A percentile compares a stretch with the other conserved stretches of the same genome.
Conservation (phyloP, 1,139 yeast genomes). For the Torulaspora pretoriensis region DNA sequence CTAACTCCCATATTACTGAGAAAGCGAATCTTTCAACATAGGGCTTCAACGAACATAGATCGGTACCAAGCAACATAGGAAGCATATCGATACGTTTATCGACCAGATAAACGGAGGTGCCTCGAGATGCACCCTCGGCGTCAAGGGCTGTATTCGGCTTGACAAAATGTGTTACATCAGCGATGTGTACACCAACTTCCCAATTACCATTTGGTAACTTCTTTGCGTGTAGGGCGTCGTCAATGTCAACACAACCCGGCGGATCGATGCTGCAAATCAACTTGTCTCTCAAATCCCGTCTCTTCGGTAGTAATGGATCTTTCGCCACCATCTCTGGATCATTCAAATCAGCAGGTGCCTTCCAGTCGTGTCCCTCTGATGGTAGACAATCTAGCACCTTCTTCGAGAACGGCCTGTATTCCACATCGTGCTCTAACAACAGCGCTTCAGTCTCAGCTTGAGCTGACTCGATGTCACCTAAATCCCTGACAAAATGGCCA, state of each 20-base stretch:
- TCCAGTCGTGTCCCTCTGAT: constrained; percentile 88
- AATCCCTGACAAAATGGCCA: constrained; percentile 87
- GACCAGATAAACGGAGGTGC: constrained; percentile 95
- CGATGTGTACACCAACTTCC: constrained; percentile 98
- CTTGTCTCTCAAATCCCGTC: constrained; percentile 83
- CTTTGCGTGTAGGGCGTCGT: constrained; percentile 93
- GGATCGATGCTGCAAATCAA: constrained; percentile 96
- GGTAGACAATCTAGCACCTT: constrained; percentile 92
- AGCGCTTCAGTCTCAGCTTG: constrained; percentile 97
- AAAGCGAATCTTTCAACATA: constrained; percentile 95
- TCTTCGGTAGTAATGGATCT: constrained; percentile 57
- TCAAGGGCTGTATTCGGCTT: constrained; percentile 90
- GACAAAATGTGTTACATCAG: constrained; percentile 97
- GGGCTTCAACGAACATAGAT: constrained; percentile 90
- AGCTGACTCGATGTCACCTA: constrained; percentile 87
- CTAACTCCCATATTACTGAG: constrained; percentile 93
- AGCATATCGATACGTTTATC: constrained; percentile 99
- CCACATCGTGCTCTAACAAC: constrained; percentile 90
- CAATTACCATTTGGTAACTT: constrained; percentile 84
- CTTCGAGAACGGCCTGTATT: constrained; percentile 91
- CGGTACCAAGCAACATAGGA: constrained; percentile 92
- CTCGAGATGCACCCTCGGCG: constrained; percentile 94
- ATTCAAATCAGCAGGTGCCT: constrained; percentile 62
- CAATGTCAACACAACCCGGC: constrained; percentile 97
- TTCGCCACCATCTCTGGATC: constrained; percentile 44